Evolutionary conservation across 257 asterid genomes (phyloP), one percentile per base, ranked within the genome.

Genomic region (Gardenia jasminoides): DNA sequence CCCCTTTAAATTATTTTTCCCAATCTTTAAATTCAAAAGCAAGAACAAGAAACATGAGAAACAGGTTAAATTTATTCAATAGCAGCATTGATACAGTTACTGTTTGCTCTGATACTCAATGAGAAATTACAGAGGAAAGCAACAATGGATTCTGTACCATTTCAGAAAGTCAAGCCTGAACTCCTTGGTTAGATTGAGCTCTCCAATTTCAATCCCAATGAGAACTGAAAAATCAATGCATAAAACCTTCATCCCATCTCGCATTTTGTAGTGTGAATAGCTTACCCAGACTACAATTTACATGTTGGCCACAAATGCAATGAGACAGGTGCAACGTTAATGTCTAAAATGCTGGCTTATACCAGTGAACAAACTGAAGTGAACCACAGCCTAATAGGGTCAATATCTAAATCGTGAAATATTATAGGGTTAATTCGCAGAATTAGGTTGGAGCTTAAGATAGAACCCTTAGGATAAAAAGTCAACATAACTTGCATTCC

Each of bases 91-190:
- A 61, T 1, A 61, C 1, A 0, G 6, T 62, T 26, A 26, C 39
- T 11, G 67, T 26, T 26, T 28, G 36, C 67, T 62, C 1, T 26
- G 6, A 62, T 62, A 62, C 19, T 62, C 17, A 68, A 67, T 6
- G 73, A 39, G 73, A 39, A 66, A 67, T 77, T 66, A 77, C 80
- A 67, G 26, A 61, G 26, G 16, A 28, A 17, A 44, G 72, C 74
- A 30, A 26, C 43, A 33, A 47, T 28, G 26, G 74, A 66, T 56
- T 30, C 43, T 48, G 22, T 20, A 17, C 36, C 39, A 24, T 39
- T 39, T 68, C 52, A 50, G 39, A 77, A 48, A 12, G 50, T 66
- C 46, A 48, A 67, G 31, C 22, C 48, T 31, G 67, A 31, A 30
- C 67, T 67, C 33, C 64, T 30, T 33, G 20, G 80, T 36, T 33